Percentiles rank a stretch among this genome's conserved stretches.
phyloP scores from a whole-genome alignment of 176 grass and related monocot species.

The Phragmites australis region DNA sequence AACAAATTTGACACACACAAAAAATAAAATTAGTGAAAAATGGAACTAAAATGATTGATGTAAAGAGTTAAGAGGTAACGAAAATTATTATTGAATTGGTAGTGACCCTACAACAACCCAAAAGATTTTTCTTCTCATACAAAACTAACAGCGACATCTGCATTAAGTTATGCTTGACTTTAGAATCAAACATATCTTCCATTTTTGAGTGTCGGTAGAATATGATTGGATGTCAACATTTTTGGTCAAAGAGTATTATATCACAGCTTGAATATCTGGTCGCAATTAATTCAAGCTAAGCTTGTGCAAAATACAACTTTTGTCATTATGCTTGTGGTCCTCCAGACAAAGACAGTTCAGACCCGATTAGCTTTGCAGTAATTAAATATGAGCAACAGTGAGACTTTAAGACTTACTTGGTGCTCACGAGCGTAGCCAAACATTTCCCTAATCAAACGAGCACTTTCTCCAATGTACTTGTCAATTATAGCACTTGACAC shows the following conservation, averaged over 20 bases:
- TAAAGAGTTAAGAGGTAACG: background rate
- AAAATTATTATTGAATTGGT: slow-evolving; percentile 9
- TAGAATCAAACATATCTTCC: background rate
- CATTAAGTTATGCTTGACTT: background rate
- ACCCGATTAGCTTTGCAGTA: slow-evolving; percentile 19
- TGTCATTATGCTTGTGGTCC: background rate
- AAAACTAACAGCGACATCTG: background rate
- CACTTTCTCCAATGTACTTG: slow-evolving; percentile 99
- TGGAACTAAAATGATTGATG: slow-evolving; percentile 7
- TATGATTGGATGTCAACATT: slow-evolving; percentile 6
- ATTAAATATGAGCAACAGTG: background rate
- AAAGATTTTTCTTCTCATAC: slow-evolving; percentile 6
- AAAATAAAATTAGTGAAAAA: background rate
- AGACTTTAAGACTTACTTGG: slow-evolving; percentile 64
- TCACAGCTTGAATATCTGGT: background rate
- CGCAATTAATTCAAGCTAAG: background rate
- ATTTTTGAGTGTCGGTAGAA: background rate
- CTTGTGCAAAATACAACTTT: background rate
- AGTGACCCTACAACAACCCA: background rate
- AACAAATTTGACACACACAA: slow-evolving; percentile 1
- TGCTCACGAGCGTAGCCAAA: slow-evolving; percentile 95
- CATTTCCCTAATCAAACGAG: slow-evolving; percentile 97
- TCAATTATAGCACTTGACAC: slow-evolving; percentile 99
- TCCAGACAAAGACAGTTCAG: slow-evolving; percentile 4
- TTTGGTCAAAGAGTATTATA: background rate